Percentiles rank a stretch among this genome's conserved stretches.
These are phyloP conservation scores for Astrothelium subdiscretum DNA, from an alignment of 495 filamentous ascomycete species.

Conservation along the genomic window DNA sequence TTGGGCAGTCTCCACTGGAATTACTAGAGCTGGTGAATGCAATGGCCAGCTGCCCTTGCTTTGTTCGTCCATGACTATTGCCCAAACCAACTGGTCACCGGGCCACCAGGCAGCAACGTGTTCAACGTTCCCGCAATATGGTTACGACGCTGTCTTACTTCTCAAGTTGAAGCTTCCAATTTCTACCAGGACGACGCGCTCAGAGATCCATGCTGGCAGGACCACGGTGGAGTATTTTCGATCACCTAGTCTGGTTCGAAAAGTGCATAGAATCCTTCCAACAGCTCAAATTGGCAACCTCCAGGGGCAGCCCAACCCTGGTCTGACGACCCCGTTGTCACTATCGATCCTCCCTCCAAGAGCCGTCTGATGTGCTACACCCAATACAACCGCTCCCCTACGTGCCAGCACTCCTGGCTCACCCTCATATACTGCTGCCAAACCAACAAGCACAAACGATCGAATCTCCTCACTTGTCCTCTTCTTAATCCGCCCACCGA, in stretches of 20 bases:
- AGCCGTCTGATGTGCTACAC: conserved; percentile 29
- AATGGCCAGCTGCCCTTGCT: background rate
- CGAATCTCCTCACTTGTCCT: conserved; percentile 32
- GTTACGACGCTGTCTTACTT: background rate
- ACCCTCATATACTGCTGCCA: background rate
- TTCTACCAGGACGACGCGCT: too few species aligned
- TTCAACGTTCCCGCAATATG: too few species aligned
- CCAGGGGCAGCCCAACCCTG: too few species aligned
- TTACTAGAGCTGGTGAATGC: background rate
- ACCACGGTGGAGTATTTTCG: too few species aligned
- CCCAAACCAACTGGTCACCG: background rate
- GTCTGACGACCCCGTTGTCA: conserved; percentile 1
- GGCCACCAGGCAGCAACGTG: too few species aligned
- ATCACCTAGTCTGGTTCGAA: too few species aligned
- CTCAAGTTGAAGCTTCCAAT: background rate
- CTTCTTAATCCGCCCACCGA: conserved; percentile 18
- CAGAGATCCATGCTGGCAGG: too few species aligned
- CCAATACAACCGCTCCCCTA: conserved; percentile 24
- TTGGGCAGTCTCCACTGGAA: background rate
- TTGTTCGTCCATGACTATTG: background rate
- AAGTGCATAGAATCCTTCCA: too few species aligned
- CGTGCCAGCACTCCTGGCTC: conserved; percentile 32
- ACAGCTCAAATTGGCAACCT: too few species aligned
- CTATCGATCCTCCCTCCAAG: conserved; percentile 2
- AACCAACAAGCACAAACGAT: conserved; percentile 7